These are phyloP conservation scores for Auricularia cornea DNA, from an alignment of 768 basidiomycete species.

Conservation along the genomic window DNA sequence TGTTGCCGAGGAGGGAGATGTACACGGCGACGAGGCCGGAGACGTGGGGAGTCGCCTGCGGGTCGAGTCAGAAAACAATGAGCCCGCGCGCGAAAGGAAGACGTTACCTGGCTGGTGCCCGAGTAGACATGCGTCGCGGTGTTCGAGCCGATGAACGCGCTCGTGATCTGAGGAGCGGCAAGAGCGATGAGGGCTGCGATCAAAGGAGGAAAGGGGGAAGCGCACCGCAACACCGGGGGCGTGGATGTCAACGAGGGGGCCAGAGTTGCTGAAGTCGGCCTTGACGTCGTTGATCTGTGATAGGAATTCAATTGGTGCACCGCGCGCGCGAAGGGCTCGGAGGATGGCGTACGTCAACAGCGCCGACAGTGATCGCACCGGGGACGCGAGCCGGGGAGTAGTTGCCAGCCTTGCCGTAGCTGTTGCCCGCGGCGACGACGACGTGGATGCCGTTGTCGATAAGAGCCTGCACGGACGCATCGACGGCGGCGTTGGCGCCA, in stretches of 20 bases:
- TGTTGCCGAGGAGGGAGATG: conserved; percentile 23
- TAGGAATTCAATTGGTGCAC: conserved; percentile 2
- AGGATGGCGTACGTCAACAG: conserved; percentile 15
- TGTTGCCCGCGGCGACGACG: conserved; percentile 15
- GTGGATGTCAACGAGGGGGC: conserved; percentile 31
- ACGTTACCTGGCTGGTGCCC: too few species aligned
- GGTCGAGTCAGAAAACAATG: too few species aligned
- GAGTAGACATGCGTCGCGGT: conserved; percentile 11
- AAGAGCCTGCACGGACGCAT: conserved; percentile 3
- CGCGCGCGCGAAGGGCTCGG: not conserved
- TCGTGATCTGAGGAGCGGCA: conserved; percentile 17
- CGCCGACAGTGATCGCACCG: conserved; percentile 14
- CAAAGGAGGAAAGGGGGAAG: too few species aligned
- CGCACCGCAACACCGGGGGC: conserved; percentile 26
- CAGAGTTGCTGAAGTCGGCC: conserved; percentile 33
- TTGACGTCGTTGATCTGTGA: conserved; percentile 29
- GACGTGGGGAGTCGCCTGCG: conserved; percentile 33
- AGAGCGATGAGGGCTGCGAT: too few species aligned
- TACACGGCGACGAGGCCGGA: conserved; percentile 34
- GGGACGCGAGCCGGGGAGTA: conserved; percentile 10
- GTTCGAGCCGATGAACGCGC: too few species aligned
- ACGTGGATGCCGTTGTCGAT: conserved; percentile 24
- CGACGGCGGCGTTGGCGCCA: conserved; percentile 2
- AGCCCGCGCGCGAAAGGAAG: too few species aligned
- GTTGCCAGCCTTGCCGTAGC: conserved; percentile 7